A percentile compares a stretch with the other conserved stretches of the same genome.
phyloP scores from a whole-genome alignment of 768 basidiomycete genomes.

The Hortiboletus flavorubellus region DNA sequence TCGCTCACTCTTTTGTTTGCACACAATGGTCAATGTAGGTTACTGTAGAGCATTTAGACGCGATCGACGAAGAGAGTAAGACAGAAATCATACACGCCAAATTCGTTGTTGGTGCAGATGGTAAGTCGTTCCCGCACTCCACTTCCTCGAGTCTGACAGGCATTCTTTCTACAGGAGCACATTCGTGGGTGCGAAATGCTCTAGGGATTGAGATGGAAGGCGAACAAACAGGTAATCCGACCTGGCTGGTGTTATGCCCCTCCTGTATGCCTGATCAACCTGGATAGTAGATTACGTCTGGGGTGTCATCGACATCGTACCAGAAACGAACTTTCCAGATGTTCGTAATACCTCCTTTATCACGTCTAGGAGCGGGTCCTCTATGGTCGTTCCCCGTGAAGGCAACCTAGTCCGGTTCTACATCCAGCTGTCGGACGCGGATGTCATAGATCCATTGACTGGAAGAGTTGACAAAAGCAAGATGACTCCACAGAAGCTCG shows the following conservation, averaged over 20 bases:
- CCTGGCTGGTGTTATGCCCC: not conserved
- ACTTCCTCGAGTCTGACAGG: not conserved
- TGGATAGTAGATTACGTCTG: too few species aligned
- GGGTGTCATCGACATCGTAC: constrained; percentile 15
- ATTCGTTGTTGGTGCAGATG: constrained; percentile 37
- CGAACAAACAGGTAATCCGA: constrained; percentile 1
- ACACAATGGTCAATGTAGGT: too few species aligned
- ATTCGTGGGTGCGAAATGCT: constrained; percentile 45
- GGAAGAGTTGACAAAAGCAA: too few species aligned
- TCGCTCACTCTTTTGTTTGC: too few species aligned
- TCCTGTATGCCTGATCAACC: not conserved
- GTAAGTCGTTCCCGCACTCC: constrained; percentile 10
- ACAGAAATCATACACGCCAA: constrained; percentile 35
- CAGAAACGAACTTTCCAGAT: constrained; percentile 73
- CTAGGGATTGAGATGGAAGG: too few species aligned
- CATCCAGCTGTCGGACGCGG: constrained; percentile 58
- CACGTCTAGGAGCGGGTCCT: constrained; percentile 66
- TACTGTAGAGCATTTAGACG: too few species aligned
- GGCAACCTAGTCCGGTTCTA: constrained; percentile 67
- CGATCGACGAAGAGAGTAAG: constrained; percentile 23
- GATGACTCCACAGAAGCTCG: constrained; percentile 33
- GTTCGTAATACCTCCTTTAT: constrained; percentile 61
- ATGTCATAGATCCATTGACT: constrained; percentile 38
- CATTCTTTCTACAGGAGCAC: constrained; percentile 29
- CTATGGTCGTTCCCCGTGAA: constrained; percentile 75